Conservation (phyloP, 2,329 filamentous ascomycete species). For the Cordyceps cicadae region DNA sequence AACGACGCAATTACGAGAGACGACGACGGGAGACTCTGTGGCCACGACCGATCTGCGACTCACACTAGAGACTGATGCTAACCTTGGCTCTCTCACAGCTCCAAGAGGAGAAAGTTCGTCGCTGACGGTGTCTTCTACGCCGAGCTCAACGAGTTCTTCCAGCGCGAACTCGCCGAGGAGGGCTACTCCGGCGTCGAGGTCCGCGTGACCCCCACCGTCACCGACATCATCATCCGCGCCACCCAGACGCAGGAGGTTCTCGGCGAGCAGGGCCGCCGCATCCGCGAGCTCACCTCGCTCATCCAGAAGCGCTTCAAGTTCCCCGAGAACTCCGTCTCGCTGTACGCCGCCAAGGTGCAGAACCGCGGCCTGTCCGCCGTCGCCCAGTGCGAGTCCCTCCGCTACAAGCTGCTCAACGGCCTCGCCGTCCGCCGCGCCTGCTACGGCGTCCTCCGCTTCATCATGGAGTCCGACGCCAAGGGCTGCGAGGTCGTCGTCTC, state of each 20-base stretch:
- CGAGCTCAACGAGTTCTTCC: constrained; percentile 99
- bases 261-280: constrained; percentile 98
- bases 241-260: constrained; percentile 99
- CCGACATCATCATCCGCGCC: constrained; percentile 99
- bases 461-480: constrained; percentile 99
- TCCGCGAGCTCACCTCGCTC: constrained; percentile 98
- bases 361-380: constrained; percentile 99
- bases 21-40: not conserved
- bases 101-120: constrained; percentile 91
- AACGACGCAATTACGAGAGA: not conserved
- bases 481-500: constrained; percentile 99
- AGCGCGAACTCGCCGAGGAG: constrained; percentile 99
- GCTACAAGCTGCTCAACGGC: constrained; percentile 99
- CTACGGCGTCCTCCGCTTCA: constrained; percentile 99
- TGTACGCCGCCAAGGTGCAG: constrained; percentile 99
- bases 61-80: not conserved
- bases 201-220: constrained; percentile 98
- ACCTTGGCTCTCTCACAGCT: constrained; percentile 42
- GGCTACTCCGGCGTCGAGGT: constrained; percentile 99
- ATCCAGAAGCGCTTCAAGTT: constrained; percentile 99
- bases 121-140: constrained; percentile 99
- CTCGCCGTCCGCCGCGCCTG: constrained; percentile 96
- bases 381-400: constrained; percentile 99
- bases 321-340: constrained; percentile 99
- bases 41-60: not conserved